Evolutionary conservation across 2,329 filamentous ascomycete species (phyloP).

Genomic region (Fusarium chaquense): DNA sequence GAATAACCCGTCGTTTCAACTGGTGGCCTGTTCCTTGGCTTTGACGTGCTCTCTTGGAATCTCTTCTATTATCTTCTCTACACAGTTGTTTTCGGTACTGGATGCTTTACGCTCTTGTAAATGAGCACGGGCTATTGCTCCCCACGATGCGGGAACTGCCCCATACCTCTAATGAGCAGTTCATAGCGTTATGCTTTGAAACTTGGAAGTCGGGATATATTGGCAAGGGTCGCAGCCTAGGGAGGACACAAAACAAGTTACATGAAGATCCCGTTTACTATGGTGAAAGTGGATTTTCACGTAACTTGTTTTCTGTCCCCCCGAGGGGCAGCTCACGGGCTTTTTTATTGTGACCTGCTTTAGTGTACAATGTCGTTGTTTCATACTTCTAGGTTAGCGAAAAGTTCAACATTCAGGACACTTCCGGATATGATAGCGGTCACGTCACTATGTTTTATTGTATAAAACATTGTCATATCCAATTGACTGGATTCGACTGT

Average conservation of each 20-base stretch:
- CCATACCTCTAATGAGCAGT: background rate
- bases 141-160: background rate
- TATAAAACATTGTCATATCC: background rate
- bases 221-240: conserved; percentile 3
- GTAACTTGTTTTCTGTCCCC: too few relatives aligned
- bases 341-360: background rate
- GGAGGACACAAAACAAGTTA: too few relatives aligned
- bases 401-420: background rate
- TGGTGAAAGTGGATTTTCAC: too few relatives aligned
- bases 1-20: background rate
- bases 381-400: background rate
- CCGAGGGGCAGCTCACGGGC: background rate
- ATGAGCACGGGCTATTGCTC: background rate
- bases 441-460: background rate
- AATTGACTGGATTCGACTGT: background rate
- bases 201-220: conserved; percentile 14
- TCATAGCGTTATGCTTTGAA: conserved; percentile 1
- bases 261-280: too few relatives aligned
- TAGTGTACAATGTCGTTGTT: background rate
- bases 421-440: too few relatives aligned
- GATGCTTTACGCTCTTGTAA: background rate
- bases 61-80: background rate
- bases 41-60: background rate
- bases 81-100: background rate
- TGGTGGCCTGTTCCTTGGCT: background rate